Percentiles rank a stretch among this genome's conserved stretches.
These are phyloP conservation scores for Tilletia indica DNA, from an alignment of 1,284 basidiomycete species.

Conservation along the genomic window DNA sequence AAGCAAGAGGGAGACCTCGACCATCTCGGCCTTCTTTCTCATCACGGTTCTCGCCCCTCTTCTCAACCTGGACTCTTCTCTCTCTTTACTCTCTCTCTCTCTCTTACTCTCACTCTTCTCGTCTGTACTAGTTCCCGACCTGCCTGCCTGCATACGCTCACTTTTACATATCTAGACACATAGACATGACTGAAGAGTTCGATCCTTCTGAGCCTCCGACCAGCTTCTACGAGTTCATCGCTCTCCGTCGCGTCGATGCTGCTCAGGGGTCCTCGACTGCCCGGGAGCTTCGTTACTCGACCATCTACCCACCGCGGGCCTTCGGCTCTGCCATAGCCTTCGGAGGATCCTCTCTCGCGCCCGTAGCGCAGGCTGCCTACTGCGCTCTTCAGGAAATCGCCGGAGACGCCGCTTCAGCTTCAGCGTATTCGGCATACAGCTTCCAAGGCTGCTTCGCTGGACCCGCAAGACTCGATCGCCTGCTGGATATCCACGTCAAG, in stretches of 20 bases:
- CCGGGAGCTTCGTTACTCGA: not conserved
- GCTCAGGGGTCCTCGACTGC: not conserved
- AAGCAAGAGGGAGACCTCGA: no score
- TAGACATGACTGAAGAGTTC: not conserved
- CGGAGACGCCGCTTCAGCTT: not conserved
- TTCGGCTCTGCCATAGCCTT: slow-evolving; percentile 10
- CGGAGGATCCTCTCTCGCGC: slow-evolving; percentile 6
- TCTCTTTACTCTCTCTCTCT: no score
- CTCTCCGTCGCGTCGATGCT: not conserved
- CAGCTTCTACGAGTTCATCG: slow-evolving; percentile 15
- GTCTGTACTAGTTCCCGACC: no score
- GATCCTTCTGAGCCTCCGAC: slow-evolving; percentile 5
- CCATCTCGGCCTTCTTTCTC: no score
- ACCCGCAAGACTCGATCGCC: not conserved
- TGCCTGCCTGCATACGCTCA: no score
- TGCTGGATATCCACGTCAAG: slow-evolving; percentile 9
- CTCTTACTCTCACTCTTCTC: no score
- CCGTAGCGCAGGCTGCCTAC: not conserved
- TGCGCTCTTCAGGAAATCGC: not conserved
- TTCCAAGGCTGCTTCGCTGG: slow-evolving; percentile 9
- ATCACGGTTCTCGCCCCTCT: no score
- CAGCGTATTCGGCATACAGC: not conserved
- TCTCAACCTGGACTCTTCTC: no score
- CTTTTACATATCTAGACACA: no score
- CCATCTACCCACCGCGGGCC: slow-evolving; percentile 2